Evolutionary conservation across 2,329 filamentous ascomycete species (phyloP).

Genomic region (Aureobasidium melanogenum): DNA sequence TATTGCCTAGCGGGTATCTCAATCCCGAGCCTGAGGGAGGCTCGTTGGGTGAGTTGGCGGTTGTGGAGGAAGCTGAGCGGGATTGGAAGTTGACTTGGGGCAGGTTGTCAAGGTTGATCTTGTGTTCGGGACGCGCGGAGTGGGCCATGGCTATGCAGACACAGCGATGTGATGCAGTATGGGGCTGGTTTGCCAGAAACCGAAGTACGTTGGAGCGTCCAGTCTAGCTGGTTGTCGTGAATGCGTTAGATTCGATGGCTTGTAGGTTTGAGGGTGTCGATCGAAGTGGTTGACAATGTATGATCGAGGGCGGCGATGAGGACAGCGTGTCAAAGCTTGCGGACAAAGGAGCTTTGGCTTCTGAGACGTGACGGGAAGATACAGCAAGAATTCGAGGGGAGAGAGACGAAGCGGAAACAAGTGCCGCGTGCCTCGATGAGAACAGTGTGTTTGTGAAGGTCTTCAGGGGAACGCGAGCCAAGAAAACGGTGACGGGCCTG

Average conservation of each 20-base stretch:
- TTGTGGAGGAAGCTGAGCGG: slow-evolving; percentile 70
- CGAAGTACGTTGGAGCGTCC: background rate
- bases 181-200: slow-evolving; percentile 7
- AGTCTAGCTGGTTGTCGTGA: slow-evolving; percentile 4
- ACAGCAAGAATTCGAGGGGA: background rate
- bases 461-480: slow-evolving; percentile 8
- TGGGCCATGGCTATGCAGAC: slow-evolving; percentile 65
- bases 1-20: slow-evolving; percentile 64
- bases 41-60: slow-evolving; percentile 74
- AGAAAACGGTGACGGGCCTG: slow-evolving; percentile 8
- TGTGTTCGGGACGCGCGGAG: slow-evolving; percentile 66
- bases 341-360: background rate
- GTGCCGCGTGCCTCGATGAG: slow-evolving; percentile 2
- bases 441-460: slow-evolving; percentile 4
- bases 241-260: background rate
- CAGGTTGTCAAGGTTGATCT: slow-evolving; percentile 76
- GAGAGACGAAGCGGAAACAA: background rate
- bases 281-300: background rate
- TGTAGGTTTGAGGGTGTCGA: background rate
- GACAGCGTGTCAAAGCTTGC: slow-evolving; percentile 6
- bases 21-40: slow-evolving; percentile 50
- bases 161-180: background rate
- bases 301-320: background rate
- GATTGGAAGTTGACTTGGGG: slow-evolving; percentile 58
- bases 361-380: background rate